Evolutionary conservation across 1,284 basidiomycete genomes (phyloP).

Genomic region (Heterobasidion occidentale): DNA sequence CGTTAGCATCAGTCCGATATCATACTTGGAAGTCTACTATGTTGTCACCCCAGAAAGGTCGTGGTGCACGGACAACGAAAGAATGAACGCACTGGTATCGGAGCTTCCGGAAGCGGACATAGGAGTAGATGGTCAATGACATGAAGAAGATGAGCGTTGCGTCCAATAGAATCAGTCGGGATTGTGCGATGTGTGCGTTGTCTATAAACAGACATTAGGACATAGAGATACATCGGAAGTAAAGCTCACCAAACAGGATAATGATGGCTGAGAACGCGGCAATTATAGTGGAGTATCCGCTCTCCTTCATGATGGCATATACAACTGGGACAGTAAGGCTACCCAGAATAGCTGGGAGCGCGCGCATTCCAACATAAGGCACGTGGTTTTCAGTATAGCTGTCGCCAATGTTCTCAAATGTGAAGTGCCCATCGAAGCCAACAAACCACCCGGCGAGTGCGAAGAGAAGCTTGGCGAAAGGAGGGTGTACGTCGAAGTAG

Average conservation of each 20-base stretch:
- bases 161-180: constrained; percentile 93
- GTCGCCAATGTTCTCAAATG: constrained; percentile 95
- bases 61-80: not conserved
- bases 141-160: constrained; percentile 96
- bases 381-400: constrained; percentile 83
- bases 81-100: constrained; percentile 67
- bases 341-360: constrained; percentile 86
- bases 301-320: constrained; percentile 97
- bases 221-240: not conserved
- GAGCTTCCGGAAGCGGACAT: constrained; percentile 92
- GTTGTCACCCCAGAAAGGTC: no score
- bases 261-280: constrained; percentile 83
- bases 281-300: constrained; percentile 87
- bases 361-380: constrained; percentile 91
- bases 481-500: constrained; percentile 99
- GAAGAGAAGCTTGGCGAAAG: constrained; percentile 89
- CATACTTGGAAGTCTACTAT: not conserved
- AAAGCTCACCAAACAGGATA: constrained; percentile 74
- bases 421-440: constrained; percentile 91
- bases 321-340: constrained; percentile 87
- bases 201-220: constrained; percentile 39
- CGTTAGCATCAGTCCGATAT: constrained; percentile 6
- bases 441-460: constrained; percentile 94
- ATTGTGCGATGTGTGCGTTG: constrained; percentile 94
- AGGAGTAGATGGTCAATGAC: constrained; percentile 89